phyloP scores from a whole-genome alignment of 148 eudicot genomes.

The Pharnaceum exiguum region DNA sequence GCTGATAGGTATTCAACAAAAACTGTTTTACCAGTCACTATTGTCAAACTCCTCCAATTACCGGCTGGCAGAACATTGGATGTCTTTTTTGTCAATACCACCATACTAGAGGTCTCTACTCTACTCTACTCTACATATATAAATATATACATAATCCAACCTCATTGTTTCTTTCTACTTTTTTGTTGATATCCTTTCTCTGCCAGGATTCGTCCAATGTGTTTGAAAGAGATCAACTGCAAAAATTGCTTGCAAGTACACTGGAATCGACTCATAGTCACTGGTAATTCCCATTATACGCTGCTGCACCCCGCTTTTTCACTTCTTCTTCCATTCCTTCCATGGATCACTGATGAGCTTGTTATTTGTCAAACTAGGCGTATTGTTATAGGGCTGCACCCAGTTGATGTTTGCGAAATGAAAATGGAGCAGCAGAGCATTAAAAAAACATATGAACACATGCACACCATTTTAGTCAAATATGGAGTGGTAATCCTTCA shows the following conservation, averaged over 20 bases:
- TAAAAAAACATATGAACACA: slow-evolving; percentile 11
- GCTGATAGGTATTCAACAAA: slow-evolving; percentile 42
- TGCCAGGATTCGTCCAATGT: slow-evolving; percentile 33
- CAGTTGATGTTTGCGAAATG: slow-evolving; percentile 29
- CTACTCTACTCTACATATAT: background rate
- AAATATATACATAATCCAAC: background rate
- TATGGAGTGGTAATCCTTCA: slow-evolving; percentile 37
- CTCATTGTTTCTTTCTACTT: background rate
- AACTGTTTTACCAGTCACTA: slow-evolving; percentile 9
- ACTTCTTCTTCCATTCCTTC: slow-evolving; percentile 3
- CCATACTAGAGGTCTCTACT: slow-evolving; percentile 29
- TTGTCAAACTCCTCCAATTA: slow-evolving; percentile 21
- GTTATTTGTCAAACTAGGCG: slow-evolving; percentile 29
- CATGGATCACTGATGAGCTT: too few species aligned
- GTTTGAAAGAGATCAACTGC: slow-evolving; percentile 18
- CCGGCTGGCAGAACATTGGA: slow-evolving; percentile 35
- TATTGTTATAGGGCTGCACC: slow-evolving; percentile 40
- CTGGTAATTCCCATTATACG: slow-evolving; percentile 37
- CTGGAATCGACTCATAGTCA: slow-evolving; percentile 33
- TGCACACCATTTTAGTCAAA: slow-evolving; percentile 29
- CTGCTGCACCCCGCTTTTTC: background rate
- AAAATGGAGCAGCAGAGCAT: slow-evolving; percentile 11
- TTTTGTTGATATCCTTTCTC: background rate
- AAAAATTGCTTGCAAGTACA: slow-evolving; percentile 19
- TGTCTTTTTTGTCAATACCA: slow-evolving; percentile 27